Evolutionary conservation across 2,329 filamentous ascomycete genomes (phyloP), one percentile per base, ranked within the genome.

Genomic region (Scolecobasidium constrictum): DNA sequence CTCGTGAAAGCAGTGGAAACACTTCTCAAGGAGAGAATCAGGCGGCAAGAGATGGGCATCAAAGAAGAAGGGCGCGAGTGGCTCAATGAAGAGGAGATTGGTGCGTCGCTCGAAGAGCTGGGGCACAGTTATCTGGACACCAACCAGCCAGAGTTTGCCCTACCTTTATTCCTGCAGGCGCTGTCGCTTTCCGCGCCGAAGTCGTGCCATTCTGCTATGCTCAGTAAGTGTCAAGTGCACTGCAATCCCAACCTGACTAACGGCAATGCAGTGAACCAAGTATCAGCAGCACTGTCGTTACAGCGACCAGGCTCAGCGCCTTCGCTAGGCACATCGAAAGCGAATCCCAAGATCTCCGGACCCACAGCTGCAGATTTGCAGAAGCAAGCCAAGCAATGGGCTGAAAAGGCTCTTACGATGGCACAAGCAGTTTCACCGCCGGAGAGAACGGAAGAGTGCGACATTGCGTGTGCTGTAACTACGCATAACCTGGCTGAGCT

Each of bases 401-500:
- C 86, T 4, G 65, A 74, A 40, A 90, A 90, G 55, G 83, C 87
- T 3, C 65, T 88, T 23, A 68, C 71, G 17, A 74, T 86, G 44
- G 77, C 81, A 2, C 68, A 69, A 5, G 72, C 75, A 20, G 80
- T 93, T 34, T 63, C 71, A 43, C 75, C 79, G 3, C 75, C 83
- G 1, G 66, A 77, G 3, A 71, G 85, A 33, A 84, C 78, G 2
- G 71, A 80, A 39, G 86, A 94, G 55, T 95, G 90, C 55, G 86
- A 94, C 57, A 62, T 82, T 44, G 85, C 82, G 2, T 95, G 88
- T 55, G 83, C 82, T 2, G 83, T 82, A 4, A 83, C 88, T 5
- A 78, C 84, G n/a, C 83, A 86, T 60, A 94, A 93, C 56, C 73
- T 94, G 42, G 90, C 80, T 18, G 84, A 93, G 53, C 81, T 95